Conservation (phyloP, 371 early-diverging fungal species). For the Paraphysoderma sedebokerense region DNA sequence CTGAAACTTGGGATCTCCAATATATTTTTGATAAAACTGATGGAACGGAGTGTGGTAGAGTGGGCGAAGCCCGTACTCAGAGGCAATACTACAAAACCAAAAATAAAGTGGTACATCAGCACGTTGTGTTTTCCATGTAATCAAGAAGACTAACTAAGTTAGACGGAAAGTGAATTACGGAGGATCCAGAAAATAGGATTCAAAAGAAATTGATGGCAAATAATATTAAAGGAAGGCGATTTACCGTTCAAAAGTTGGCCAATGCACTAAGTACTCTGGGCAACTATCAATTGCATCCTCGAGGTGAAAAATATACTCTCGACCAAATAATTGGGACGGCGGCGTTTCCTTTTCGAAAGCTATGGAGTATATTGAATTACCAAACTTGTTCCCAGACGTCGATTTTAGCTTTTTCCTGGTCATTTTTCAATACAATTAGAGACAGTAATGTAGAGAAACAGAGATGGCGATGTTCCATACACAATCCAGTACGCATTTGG, state of each 20-base stretch:
- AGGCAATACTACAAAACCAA: slow-evolving; percentile 44
- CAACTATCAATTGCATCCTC: slow-evolving; percentile 95
- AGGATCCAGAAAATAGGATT: neutral
- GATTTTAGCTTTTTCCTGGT: slow-evolving; percentile 15
- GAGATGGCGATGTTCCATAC: no score
- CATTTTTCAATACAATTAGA: neutral
- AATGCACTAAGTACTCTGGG: slow-evolving; percentile 91
- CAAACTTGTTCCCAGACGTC: slow-evolving; percentile 36
- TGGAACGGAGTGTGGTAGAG: slow-evolving; percentile 60
- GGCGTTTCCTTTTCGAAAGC: slow-evolving; percentile 53
- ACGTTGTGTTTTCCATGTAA: neutral
- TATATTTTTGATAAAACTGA: slow-evolving; percentile 45
- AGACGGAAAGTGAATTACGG: no score
- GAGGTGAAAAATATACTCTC: slow-evolving; percentile 82
- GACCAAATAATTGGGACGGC: slow-evolving; percentile 52
- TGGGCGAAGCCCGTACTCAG: slow-evolving; percentile 58
- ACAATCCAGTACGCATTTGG: slow-evolving; percentile 86
- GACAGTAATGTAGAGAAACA: neutral
- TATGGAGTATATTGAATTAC: slow-evolving; percentile 73
- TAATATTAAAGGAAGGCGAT: neutral
- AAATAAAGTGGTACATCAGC: neutral
- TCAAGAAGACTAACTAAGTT: no score
- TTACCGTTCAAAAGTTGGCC: slow-evolving; percentile 55
- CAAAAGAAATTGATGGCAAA: neutral
- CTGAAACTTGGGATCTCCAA: slow-evolving; percentile 24